These are phyloP conservation scores for Waltiozyma sp. DNA, from an alignment of 1,139 yeast genomes.

Conservation along the genomic window DNA sequence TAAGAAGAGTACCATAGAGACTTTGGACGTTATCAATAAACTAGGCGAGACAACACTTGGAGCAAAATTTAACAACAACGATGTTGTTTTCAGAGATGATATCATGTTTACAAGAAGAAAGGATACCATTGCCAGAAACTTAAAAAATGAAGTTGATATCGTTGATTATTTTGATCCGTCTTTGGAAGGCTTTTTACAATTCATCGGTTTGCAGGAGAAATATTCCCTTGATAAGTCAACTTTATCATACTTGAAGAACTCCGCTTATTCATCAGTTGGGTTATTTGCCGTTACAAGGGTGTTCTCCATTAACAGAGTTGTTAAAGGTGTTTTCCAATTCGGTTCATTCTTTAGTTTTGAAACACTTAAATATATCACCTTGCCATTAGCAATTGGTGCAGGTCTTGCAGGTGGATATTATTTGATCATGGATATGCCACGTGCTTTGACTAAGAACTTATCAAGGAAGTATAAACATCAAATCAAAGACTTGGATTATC, in stretches of 20 bases:
- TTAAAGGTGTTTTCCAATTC: slow-evolving; percentile 21
- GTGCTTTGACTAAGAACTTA: slow-evolving; percentile 78
- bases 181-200: slow-evolving; percentile 37
- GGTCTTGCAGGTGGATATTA: slow-evolving; percentile 54
- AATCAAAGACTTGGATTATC: slow-evolving; percentile 59
- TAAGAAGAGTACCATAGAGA: slow-evolving; percentile 41
- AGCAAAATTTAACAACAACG: slow-evolving; percentile 37
- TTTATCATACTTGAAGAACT: slow-evolving; percentile 19
- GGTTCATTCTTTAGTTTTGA: slow-evolving; percentile 25
- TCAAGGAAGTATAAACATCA: slow-evolving; percentile 60
- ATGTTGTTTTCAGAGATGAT: slow-evolving; percentile 62
- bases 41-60: slow-evolving; percentile 51
- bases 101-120: slow-evolving; percentile 74
- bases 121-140: slow-evolving; percentile 50
- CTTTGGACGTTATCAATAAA: slow-evolving; percentile 53
- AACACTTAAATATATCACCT: slow-evolving; percentile 21
- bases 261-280: slow-evolving; percentile 24
- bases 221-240: slow-evolving; percentile 15
- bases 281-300: slow-evolving; percentile 22
- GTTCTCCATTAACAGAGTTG: slow-evolving; percentile 21
- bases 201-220: slow-evolving; percentile 9
- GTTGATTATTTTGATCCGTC: slow-evolving; percentile 74
- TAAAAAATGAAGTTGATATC: slow-evolving; percentile 49
- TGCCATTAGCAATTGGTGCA: slow-evolving; percentile 35
- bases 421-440: slow-evolving; percentile 69